A percentile compares a stretch with the other conserved stretches of the same genome.
These are phyloP conservation scores for Pulveroboletus ravenelii DNA, from an alignment of 768 basidiomycete genomes.

Conservation along the genomic window DNA sequence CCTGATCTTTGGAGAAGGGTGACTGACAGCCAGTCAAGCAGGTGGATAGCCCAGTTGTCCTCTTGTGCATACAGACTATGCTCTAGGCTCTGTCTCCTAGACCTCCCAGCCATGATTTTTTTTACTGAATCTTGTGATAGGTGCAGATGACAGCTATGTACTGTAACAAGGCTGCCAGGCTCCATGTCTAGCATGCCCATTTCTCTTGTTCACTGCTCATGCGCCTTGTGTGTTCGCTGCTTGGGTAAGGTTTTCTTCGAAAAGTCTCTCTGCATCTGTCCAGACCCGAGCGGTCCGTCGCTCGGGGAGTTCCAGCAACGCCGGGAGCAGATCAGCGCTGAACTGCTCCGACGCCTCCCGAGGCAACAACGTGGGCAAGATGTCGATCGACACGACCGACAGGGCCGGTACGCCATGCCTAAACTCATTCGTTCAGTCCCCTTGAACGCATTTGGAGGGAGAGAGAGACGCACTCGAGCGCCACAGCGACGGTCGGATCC, in stretches of 20 bases:
- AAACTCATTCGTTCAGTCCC: not conserved
- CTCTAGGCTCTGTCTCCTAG: too few species aligned
- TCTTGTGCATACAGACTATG: too few species aligned
- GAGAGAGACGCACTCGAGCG: constrained; percentile 50
- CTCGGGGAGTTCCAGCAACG: constrained; percentile 71
- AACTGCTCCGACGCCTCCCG: constrained; percentile 98
- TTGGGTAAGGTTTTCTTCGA: constrained; percentile 59
- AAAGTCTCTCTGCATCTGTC: constrained; percentile 83
- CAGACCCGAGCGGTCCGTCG: constrained; percentile 70
- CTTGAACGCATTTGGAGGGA: too few species aligned
- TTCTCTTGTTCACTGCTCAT: not conserved
- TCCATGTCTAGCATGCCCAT: too few species aligned
- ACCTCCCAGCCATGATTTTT: too few species aligned
- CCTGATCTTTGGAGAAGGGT: too few species aligned
- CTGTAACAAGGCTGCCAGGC: too few species aligned
- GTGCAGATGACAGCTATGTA: too few species aligned
- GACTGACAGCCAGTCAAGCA: too few species aligned
- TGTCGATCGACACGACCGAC: constrained; percentile 92
- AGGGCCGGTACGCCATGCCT: constrained; percentile 64
- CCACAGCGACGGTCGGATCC: constrained; percentile 84
- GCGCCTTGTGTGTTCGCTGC: constrained; percentile 30
- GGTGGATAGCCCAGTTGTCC: too few species aligned
- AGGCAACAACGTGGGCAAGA: constrained; percentile 91
- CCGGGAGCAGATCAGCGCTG: constrained; percentile 80
- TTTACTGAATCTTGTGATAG: too few species aligned